These are phyloP conservation scores for Houttuynia cordata DNA, from an alignment of 164 flowering plant genomes.

Conservation along the genomic window DNA sequence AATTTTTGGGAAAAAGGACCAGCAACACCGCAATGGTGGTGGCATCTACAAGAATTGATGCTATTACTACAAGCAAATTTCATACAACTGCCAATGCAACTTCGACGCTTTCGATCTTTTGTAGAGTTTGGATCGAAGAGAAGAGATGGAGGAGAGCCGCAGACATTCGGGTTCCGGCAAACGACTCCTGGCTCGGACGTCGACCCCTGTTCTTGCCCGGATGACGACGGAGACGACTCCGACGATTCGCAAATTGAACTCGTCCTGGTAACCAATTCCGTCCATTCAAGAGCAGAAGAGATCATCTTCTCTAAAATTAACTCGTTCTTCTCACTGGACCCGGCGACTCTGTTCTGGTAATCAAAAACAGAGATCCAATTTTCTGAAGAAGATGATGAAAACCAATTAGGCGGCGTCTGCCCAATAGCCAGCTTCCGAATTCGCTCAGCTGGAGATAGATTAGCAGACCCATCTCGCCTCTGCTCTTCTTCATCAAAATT, in stretches of 20 bases:
- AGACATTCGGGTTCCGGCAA: no score
- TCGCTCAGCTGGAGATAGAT: slow-evolving; percentile 9
- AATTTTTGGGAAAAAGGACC: no score
- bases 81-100: no score
- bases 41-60: no score
- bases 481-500: neutral
- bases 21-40: no score
- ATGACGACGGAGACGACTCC: neutral
- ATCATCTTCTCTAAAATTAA: no score
- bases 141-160: no score
- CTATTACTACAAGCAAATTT: no score
- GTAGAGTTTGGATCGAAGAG: no score
- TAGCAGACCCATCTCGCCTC: neutral
- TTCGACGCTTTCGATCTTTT: no score
- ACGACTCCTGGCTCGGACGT: no score
- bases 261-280: neutral
- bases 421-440: slow-evolving; percentile 11
- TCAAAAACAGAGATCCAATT: slow-evolving; percentile 16
- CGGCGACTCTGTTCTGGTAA: neutral
- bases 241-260: neutral
- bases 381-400: slow-evolving; percentile 4
- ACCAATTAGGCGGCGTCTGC: slow-evolving; percentile 17
- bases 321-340: neutral
- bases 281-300: neutral
- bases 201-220: no score